Evolutionary conservation across 805 yeast genomes (phyloP), one percentile per base, ranked within the genome.

Genomic region (Myxozyma geophila): DNA sequence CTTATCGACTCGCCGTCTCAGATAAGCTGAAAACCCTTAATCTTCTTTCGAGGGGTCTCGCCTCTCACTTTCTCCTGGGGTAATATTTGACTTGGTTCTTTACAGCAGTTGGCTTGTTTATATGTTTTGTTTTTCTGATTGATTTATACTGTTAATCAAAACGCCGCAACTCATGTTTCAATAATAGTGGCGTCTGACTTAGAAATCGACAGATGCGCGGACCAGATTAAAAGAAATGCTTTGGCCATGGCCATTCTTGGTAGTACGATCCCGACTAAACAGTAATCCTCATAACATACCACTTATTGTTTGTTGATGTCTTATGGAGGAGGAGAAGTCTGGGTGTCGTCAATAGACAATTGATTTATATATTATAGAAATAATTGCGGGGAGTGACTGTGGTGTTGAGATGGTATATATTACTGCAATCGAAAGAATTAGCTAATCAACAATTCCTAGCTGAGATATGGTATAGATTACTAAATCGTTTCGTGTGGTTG

Each of bases 161-260:
- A 28, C 28, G 28, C 28, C 28, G 28, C 28, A 28, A 28, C 28
- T 28, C 28, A 28, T 28, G 28, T 28, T 28, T 28, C 28, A 5
- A 28, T 19, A 43, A 19, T 6, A 21, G 46, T 52, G 55, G 55
- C 55, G 55, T 40, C 23, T 17, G 21, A 35, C 17, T 39, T 15
- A 37, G 47, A 8, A 39, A 15, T 28, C 57, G 15, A 6, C 28
- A 12, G 12, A 21, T 36, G 57, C 57, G 49, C 57, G 57, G 49
- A 41, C 57, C 57, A 53, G 12, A 21, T 7, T 6, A 13, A 23
- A n/a, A 15, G 21, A 39, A 39, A 8, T 9, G 43, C 48, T 41
- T 53, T 40, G 48, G 48, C 48, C 48, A 53, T 28, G 46, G 7
- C 57, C 57, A 28, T 53, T 53, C 48, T 53, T 36, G 57, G 57